These are phyloP conservation scores for Cercospora zeina DNA, from an alignment of 2,329 filamentous ascomycete species.

Conservation along the genomic window DNA sequence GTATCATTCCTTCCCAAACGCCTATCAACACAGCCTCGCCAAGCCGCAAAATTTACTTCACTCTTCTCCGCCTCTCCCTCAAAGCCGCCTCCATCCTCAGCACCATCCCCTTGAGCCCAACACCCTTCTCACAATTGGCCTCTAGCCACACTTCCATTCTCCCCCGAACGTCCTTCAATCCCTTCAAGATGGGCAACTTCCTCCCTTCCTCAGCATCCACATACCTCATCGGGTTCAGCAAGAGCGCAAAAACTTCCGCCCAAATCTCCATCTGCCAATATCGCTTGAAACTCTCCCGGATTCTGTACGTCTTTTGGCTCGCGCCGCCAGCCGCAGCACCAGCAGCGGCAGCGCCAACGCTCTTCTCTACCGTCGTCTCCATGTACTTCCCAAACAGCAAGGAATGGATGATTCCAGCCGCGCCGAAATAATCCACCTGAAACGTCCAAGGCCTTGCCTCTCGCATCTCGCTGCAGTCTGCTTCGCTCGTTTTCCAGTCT, in stretches of 20 bases:
- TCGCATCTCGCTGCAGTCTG: conserved; percentile 94
- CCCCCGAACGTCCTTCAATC: conserved; percentile 68
- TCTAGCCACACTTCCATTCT: conserved; percentile 83
- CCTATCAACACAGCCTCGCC: background rate
- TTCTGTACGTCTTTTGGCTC: conserved; percentile 65
- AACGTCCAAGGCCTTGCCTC: conserved; percentile 95
- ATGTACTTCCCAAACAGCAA: conserved; percentile 95
- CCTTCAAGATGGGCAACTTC: conserved; percentile 71
- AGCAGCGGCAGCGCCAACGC: conserved; percentile 50
- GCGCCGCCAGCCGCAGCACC: conserved; percentile 44
- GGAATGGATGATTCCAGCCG: conserved; percentile 83
- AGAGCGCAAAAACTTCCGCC: conserved; percentile 75
- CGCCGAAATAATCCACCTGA: conserved; percentile 93
- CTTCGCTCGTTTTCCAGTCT: conserved; percentile 85
- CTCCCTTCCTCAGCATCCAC: conserved; percentile 63
- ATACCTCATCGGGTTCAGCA: conserved; percentile 77
- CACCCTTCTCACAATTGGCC: conserved; percentile 76
- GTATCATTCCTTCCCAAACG: background rate
- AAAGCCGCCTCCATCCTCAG: conserved; percentile 68
- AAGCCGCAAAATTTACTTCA: conserved; percentile 18
- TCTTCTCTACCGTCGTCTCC: conserved; percentile 62
- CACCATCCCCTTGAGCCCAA: conserved; percentile 58
- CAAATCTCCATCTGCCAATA: conserved; percentile 98
- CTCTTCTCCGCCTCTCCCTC: conserved; percentile 47
- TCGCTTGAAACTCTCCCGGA: conserved; percentile 81